Evolutionary conservation across 1,139 yeast species (phyloP).

Genomic region (Saccharomyces hybrid): DNA sequence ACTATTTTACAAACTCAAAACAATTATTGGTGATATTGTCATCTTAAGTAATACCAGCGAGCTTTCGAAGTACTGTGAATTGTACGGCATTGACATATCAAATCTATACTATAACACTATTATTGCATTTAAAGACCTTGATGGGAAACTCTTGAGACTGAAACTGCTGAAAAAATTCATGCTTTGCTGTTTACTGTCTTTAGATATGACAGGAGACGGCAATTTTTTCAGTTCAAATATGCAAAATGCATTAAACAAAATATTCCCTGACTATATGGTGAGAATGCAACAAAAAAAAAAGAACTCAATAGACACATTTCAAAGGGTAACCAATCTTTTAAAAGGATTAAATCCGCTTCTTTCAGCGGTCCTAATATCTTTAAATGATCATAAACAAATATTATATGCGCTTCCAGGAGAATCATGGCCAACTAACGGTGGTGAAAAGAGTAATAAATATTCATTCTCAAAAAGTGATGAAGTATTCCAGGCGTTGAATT

Average conservation of each 20-base stretch:
- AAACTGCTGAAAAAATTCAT: slow-evolving; percentile 17
- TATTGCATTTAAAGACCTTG: slow-evolving; percentile 10
- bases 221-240: not conserved
- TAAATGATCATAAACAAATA: not conserved
- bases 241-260: slow-evolving; percentile 1
- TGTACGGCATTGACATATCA: slow-evolving; percentile 17
- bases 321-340: not conserved
- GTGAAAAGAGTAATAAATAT: not conserved
- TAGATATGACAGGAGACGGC: not conserved
- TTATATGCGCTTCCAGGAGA: not conserved
- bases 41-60: slow-evolving; percentile 12
- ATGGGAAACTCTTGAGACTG: slow-evolving; percentile 16
- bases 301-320: not conserved
- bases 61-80: slow-evolving; percentile 18
- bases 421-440: not conserved
- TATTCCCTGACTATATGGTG: slow-evolving; percentile 1
- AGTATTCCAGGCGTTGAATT: not conserved
- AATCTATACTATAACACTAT: slow-evolving; percentile 15
- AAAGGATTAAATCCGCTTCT: not conserved
- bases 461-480: not conserved
- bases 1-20: slow-evolving; percentile 15
- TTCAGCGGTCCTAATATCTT: not conserved
- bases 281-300: not conserved
- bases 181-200: slow-evolving; percentile 15
- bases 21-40: slow-evolving; percentile 9